Conservation (phyloP, 2,329 filamentous ascomycete genomes). For the Monosporascus ibericus region DNA sequence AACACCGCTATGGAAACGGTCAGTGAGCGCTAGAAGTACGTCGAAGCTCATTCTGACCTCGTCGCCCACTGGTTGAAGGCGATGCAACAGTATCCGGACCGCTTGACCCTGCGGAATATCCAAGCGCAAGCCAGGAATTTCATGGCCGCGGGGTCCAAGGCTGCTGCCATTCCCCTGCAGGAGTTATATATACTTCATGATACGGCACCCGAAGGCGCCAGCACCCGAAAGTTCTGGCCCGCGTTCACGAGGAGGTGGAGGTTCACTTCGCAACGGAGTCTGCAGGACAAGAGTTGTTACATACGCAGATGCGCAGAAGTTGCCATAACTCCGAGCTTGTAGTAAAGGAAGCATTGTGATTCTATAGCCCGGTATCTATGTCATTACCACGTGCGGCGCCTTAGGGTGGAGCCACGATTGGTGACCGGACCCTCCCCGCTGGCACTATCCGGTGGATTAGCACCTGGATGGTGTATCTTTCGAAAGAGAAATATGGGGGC, state of each 20-base stretch:
- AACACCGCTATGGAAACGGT: constrained; percentile 2
- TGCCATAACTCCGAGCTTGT: constrained; percentile 27
- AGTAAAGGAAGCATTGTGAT: constrained; percentile 26
- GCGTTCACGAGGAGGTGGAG: constrained; percentile 14
- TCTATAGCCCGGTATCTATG: constrained; percentile 23
- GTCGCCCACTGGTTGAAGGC: constrained; percentile 12
- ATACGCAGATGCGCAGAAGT: constrained; percentile 20
- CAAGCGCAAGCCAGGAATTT: constrained; percentile 9
- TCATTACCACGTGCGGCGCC: constrained; percentile 21
- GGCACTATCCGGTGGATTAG: constrained; percentile 21
- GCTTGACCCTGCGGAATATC: constrained; percentile 15
- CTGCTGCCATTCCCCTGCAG: constrained; percentile 15
- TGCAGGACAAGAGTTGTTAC: constrained; percentile 10
- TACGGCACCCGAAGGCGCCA: constrained; percentile 12
- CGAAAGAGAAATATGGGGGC: constrained; percentile 16
- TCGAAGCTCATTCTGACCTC: constrained; percentile 9
- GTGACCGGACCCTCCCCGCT: constrained; percentile 19
- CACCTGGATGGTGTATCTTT: constrained; percentile 21
- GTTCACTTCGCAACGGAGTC: constrained; percentile 3
- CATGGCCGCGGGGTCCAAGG: constrained; percentile 16
- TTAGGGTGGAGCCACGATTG: constrained; percentile 19
- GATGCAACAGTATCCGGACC: constrained; percentile 8
- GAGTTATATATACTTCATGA: constrained; percentile 21
- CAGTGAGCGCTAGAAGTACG: constrained; percentile 6
- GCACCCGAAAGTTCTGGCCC: neutral